Conservation (phyloP, 805 yeast genomes). For the Metschnikowia similis region DNA sequence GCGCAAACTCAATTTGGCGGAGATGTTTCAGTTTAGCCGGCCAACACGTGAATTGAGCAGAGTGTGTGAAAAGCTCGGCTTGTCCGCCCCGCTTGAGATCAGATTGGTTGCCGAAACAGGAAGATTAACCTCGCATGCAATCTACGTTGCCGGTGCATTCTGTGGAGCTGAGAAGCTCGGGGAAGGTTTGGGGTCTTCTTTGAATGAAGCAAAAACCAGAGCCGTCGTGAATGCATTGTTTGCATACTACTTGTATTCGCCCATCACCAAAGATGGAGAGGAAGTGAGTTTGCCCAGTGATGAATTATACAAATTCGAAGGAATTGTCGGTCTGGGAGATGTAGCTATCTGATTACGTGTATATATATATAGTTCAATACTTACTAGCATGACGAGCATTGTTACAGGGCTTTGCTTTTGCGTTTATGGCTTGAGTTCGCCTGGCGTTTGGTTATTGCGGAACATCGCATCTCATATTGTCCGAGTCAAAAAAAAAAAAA, state of each 20-base stretch:
- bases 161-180: slow-evolving; percentile 80
- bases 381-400: slow-evolving; percentile 4
- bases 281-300: slow-evolving; percentile 60
- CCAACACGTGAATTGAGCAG: slow-evolving; percentile 82
- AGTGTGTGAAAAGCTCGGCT: slow-evolving; percentile 69
- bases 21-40: slow-evolving; percentile 74
- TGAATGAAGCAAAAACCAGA: slow-evolving; percentile 87
- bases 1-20: slow-evolving; percentile 70
- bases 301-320: slow-evolving; percentile 35
- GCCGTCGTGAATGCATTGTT: slow-evolving; percentile 88
- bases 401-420: background rate
- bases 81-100: slow-evolving; percentile 66
- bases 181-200: slow-evolving; percentile 89
- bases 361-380: slow-evolving; percentile 14
- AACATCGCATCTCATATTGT: background rate
- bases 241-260: slow-evolving; percentile 89
- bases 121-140: slow-evolving; percentile 75
- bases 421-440: background rate
- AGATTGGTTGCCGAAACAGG: slow-evolving; percentile 92
- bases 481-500: slow-evolving; percentile 4
- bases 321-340: slow-evolving; percentile 41
- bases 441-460: background rate
- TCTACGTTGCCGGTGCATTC: slow-evolving; percentile 88
- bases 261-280: slow-evolving; percentile 46
- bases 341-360: slow-evolving; percentile 33